Evolutionary conservation across 2,329 filamentous ascomycete genomes (phyloP).

Genomic region (Ophiobolus disseminans): DNA sequence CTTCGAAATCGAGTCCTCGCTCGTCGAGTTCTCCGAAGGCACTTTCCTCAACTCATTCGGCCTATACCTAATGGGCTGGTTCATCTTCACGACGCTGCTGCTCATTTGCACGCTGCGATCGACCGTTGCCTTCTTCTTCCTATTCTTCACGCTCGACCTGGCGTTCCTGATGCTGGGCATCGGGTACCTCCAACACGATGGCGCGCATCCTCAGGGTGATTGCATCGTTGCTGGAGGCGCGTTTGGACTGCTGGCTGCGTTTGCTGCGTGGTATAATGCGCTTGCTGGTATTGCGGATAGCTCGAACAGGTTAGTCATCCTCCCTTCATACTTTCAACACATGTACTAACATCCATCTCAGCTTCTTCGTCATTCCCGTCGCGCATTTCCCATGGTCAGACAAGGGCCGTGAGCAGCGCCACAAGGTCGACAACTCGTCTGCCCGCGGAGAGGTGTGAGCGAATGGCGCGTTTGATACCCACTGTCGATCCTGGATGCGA

Average conservation of each 20-base stretch:
- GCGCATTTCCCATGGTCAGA: slow-evolving; percentile 92
- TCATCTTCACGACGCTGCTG: slow-evolving; percentile 65
- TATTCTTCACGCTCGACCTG: slow-evolving; percentile 66
- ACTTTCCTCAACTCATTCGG: slow-evolving; percentile 62
- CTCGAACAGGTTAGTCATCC: slow-evolving; percentile 54
- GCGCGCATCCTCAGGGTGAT: slow-evolving; percentile 48
- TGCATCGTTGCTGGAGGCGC: slow-evolving; percentile 61
- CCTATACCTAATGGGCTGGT: slow-evolving; percentile 67
- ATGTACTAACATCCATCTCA: slow-evolving; percentile 47
- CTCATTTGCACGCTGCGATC: slow-evolving; percentile 64
- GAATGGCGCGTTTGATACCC: too few species aligned
- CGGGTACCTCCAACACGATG: slow-evolving; percentile 57
- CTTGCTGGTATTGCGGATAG: slow-evolving; percentile 63
- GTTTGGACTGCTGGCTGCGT: slow-evolving; percentile 61
- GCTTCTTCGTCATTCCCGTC: slow-evolving; percentile 93
- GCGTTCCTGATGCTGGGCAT: slow-evolving; percentile 65
- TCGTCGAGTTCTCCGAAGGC: slow-evolving; percentile 38
- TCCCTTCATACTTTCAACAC: not conserved
- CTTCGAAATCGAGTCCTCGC: slow-evolving; percentile 56
- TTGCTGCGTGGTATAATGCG: slow-evolving; percentile 63
- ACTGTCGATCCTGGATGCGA: too few species aligned
- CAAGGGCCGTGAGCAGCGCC: slow-evolving; percentile 49
- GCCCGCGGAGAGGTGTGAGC: too few species aligned
- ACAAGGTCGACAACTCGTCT: slow-evolving; percentile 52
- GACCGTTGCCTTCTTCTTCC: slow-evolving; percentile 64